A percentile compares a stretch with the other conserved stretches of the same genome.
Evolutionary conservation across 2,329 filamentous ascomycete species (phyloP).

Genomic region (Massarina eburnea): DNA sequence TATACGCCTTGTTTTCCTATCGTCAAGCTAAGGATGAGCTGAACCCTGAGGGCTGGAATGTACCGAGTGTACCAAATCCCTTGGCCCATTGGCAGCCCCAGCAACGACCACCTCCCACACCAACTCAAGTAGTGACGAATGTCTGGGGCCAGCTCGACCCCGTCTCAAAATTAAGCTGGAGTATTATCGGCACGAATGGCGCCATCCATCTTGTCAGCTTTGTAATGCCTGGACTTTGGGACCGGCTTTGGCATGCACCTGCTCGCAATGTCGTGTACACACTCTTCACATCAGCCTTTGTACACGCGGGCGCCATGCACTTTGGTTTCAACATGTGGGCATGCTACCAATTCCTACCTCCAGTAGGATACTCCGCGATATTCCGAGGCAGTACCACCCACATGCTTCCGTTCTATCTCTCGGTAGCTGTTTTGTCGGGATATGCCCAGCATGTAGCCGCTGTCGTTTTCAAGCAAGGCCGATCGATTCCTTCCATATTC

Average conservation of each 20-base stretch:
- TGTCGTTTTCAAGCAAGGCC: slow-evolving; percentile 23
- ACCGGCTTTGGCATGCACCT: slow-evolving; percentile 33
- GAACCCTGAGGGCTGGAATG: slow-evolving; percentile 5
- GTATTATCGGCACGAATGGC: slow-evolving; percentile 32
- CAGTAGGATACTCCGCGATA: slow-evolving; percentile 28
- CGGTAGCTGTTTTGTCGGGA: slow-evolving; percentile 31
- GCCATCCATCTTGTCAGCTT: slow-evolving; percentile 30
- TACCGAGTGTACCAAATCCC: slow-evolving; percentile 13
- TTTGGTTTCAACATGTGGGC: slow-evolving; percentile 33
- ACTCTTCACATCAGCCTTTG: slow-evolving; percentile 32
- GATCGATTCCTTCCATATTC: slow-evolving; percentile 21
- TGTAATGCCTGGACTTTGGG: slow-evolving; percentile 24
- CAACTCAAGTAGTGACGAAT: slow-evolving; percentile 27
- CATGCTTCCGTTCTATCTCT: slow-evolving; percentile 32
- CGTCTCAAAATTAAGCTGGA: slow-evolving; percentile 28
- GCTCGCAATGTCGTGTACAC: slow-evolving; percentile 32
- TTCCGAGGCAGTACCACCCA: slow-evolving; percentile 37
- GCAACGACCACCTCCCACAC: slow-evolving; percentile 21
- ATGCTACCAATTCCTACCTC: slow-evolving; percentile 33
- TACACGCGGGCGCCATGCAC: slow-evolving; percentile 26
- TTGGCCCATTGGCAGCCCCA: slow-evolving; percentile 19
- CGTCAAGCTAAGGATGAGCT: slow-evolving; percentile 30
- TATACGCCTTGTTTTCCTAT: slow-evolving; percentile 32
- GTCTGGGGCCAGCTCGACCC: slow-evolving; percentile 28
- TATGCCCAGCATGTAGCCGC: slow-evolving; percentile 32